Evolutionary conservation across 2,329 filamentous ascomycete genomes (phyloP).

Genomic region (Fusarium sp.): DNA sequence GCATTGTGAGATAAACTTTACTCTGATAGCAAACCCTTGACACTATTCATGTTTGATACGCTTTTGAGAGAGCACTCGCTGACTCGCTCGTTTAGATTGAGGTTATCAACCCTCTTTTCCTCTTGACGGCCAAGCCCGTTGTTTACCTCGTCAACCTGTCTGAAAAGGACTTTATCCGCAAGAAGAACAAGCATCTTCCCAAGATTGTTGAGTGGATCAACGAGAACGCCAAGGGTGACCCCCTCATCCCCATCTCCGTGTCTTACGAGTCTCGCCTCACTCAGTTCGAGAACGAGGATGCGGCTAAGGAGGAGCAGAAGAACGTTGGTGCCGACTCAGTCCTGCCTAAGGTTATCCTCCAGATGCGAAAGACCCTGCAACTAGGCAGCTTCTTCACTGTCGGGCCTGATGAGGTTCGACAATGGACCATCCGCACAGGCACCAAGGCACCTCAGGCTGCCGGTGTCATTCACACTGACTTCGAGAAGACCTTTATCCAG

Average conservation of each 20-base stretch:
- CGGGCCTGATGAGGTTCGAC: slow-evolving; percentile 93
- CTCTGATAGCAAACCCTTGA: slow-evolving; percentile 66
- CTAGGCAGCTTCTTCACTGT: slow-evolving; percentile 97
- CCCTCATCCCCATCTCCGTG: slow-evolving; percentile 93
- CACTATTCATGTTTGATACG: slow-evolving; percentile 10
- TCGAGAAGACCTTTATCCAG: slow-evolving; percentile 99
- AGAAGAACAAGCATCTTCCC: slow-evolving; percentile 99
- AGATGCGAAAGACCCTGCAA: slow-evolving; percentile 93
- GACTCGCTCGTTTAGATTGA: slow-evolving; percentile 74
- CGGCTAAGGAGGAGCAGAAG: slow-evolving; percentile 87
- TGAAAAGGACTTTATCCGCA: slow-evolving; percentile 95
- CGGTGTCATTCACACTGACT: slow-evolving; percentile 97
- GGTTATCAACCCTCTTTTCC: slow-evolving; percentile 94
- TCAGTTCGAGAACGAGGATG: slow-evolving; percentile 79
- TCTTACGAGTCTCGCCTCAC: slow-evolving; percentile 93
- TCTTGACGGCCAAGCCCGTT: slow-evolving; percentile 95
- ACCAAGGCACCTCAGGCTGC: slow-evolving; percentile 98
- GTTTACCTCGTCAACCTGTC: slow-evolving; percentile 97
- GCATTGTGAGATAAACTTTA: slow-evolving; percentile 86
- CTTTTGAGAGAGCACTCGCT: slow-evolving; percentile 33
- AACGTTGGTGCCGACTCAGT: slow-evolving; percentile 86
- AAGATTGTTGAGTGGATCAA: slow-evolving; percentile 97
- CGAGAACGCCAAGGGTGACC: slow-evolving; percentile 85
- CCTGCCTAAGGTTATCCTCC: slow-evolving; percentile 88
- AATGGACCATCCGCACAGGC: slow-evolving; percentile 97